phyloP scores from a whole-genome alignment of 2,329 filamentous ascomycete genomes.

The Colletotrichum endophyticum region DNA sequence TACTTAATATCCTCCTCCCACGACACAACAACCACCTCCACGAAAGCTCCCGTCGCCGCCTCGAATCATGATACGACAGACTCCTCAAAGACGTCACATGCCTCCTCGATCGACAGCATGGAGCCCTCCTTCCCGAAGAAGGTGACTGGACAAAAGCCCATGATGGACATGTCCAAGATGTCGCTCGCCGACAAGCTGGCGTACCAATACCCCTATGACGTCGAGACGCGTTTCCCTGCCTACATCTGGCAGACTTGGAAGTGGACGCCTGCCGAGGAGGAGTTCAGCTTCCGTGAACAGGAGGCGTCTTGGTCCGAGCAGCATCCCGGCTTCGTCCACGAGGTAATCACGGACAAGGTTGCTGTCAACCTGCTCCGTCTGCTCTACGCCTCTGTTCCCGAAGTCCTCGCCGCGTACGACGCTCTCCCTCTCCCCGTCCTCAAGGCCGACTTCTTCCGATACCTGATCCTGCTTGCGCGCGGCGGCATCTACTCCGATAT shows the following conservation, averaged over 20 bases:
- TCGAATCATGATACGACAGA: conserved; percentile 15
- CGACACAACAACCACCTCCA: conserved; percentile 27
- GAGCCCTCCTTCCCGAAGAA: conserved; percentile 6
- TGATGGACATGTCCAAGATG: conserved; percentile 74
- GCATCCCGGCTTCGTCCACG: conserved; percentile 92
- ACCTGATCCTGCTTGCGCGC: conserved; percentile 68
- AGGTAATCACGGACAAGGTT: conserved; percentile 93
- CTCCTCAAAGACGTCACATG: not conserved
- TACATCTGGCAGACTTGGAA: conserved; percentile 99
- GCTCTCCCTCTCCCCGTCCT: conserved; percentile 76
- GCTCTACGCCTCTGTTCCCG: conserved; percentile 83
- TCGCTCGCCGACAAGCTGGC: conserved; percentile 81
- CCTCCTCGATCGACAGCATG: not conserved
- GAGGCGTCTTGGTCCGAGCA: conserved; percentile 89
- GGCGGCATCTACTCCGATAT: conserved; percentile 85
- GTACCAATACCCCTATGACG: conserved; percentile 93
- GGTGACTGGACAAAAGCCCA: conserved; percentile 62
- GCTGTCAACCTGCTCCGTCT: conserved; percentile 82
- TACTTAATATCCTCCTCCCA: conserved; percentile 72
- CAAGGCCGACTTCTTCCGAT: conserved; percentile 81
- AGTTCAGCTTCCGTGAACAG: conserved; percentile 81
- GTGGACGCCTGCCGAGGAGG: conserved; percentile 74
- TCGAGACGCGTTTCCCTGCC: conserved; percentile 87
- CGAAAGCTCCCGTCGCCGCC: conserved; percentile 25
- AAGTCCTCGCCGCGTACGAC: conserved; percentile 78